Percentiles rank a stretch among this genome's conserved stretches.
phyloP scores from a whole-genome alignment of 306 rosid genomes.

The Lotus japonicus region DNA sequence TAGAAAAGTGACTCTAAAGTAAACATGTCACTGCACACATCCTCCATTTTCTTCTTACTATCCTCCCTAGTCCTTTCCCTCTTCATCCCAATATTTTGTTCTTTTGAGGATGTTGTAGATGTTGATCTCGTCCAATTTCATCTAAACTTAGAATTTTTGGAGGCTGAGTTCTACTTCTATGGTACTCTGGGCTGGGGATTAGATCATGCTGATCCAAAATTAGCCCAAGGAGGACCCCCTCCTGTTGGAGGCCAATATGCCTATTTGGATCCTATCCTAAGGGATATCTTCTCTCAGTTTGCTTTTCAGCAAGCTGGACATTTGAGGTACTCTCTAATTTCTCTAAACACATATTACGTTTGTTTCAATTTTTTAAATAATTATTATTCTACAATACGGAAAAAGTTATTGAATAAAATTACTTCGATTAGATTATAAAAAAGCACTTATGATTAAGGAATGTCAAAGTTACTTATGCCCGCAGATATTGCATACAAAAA shows the following conservation, averaged over 20 bases:
- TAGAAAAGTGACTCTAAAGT: background rate
- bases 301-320: conserved; percentile 78
- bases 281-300: conserved; percentile 46
- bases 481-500: no score
- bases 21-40: background rate
- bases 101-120: background rate
- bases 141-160: conserved; percentile 57
- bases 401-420: no score
- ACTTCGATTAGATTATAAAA: no score
- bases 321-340: conserved; percentile 34
- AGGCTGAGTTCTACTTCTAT: conserved; percentile 63
- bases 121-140: background rate
- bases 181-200: conserved; percentile 58
- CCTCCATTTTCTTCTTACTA: background rate
- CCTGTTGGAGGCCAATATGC: conserved; percentile 62
- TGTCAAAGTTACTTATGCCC: no score
- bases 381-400: no score
- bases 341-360: no score
- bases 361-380: background rate
- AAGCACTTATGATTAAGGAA: no score
- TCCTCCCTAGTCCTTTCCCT: background rate
- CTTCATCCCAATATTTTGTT: background rate
- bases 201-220: conserved; percentile 39
- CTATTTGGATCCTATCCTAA: conserved; percentile 14
- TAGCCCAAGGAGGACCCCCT: conserved; percentile 51